phyloP scores from a whole-genome alignment of 2,329 filamentous ascomycete genomes.

The Epichloe sp. region DNA sequence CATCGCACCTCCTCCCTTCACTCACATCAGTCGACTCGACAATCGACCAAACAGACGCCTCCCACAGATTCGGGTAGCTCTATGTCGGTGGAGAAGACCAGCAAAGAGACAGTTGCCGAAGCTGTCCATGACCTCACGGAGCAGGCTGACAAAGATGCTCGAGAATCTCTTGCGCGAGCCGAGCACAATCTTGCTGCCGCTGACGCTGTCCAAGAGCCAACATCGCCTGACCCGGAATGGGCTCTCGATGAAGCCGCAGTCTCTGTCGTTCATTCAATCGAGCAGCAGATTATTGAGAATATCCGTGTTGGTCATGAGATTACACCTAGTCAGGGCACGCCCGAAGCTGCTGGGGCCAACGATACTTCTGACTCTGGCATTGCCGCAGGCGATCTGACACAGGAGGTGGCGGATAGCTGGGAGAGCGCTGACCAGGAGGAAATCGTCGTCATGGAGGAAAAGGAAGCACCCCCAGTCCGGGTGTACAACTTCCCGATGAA shows the following conservation, averaged over 20 bases:
- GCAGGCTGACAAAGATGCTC: constrained; percentile 40
- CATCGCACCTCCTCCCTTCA: constrained; percentile 22
- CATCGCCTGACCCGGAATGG: constrained; percentile 22
- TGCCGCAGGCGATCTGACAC: constrained; percentile 41
- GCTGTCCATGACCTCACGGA: constrained; percentile 53
- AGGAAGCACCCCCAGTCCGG: constrained; percentile 52
- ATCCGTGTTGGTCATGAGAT: constrained; percentile 41
- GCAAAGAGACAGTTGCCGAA: constrained; percentile 58
- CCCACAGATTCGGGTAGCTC: constrained; percentile 18
- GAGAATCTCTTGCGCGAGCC: constrained; percentile 49
- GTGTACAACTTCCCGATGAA: constrained; percentile 96
- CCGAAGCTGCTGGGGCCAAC: constrained; percentile 31
- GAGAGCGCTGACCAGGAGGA: constrained; percentile 72
- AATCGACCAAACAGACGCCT: constrained; percentile 14
- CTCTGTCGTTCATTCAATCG: constrained; percentile 5
- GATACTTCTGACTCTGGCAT: constrained; percentile 36
- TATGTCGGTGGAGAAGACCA: constrained; percentile 34
- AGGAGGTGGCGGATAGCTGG: constrained; percentile 71
- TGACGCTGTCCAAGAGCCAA: constrained; percentile 13
- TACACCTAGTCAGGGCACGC: constrained; percentile 26
- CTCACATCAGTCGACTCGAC: constrained; percentile 14
- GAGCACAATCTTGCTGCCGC: constrained; percentile 35
- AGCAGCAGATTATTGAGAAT: constrained; percentile 9
- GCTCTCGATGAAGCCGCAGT: background rate
- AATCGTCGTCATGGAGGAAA: constrained; percentile 52